phyloP scores from a whole-genome alignment of 2,329 filamentous ascomycete genomes.

The Fusarium haematococcum region DNA sequence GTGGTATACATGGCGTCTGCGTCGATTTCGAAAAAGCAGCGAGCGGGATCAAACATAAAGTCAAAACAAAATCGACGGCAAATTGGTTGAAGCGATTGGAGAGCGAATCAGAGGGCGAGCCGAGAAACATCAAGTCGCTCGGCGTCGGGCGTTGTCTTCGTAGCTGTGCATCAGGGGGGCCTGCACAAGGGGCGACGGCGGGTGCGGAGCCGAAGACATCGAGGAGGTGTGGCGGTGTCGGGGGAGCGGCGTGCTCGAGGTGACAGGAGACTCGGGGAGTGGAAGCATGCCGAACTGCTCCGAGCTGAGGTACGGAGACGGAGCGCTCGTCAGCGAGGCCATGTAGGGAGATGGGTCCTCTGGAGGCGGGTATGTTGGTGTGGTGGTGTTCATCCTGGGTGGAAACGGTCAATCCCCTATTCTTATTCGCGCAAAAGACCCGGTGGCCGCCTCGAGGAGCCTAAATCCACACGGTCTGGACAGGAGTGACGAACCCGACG shows the following conservation, averaged over 20 bases:
- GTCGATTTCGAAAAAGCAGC: constrained; percentile 44
- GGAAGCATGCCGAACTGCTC: constrained; percentile 59
- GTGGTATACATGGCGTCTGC: constrained; percentile 53
- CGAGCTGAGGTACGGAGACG: constrained; percentile 59
- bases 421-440: constrained; percentile 53
- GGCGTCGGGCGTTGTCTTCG: constrained; percentile 52
- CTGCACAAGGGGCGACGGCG: constrained; percentile 51
- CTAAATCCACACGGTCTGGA: constrained; percentile 72
- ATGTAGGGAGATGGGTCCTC: constrained; percentile 55
- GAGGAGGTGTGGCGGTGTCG: constrained; percentile 55
- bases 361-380: constrained; percentile 58
- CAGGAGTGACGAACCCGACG: constrained; percentile 72
- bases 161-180: constrained; percentile 46
- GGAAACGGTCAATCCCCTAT: constrained; percentile 66
- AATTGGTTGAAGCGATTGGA: constrained; percentile 31
- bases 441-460: constrained; percentile 54
- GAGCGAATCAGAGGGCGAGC: constrained; percentile 33
- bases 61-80: constrained; percentile 26
- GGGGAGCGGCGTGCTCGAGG: constrained; percentile 49
- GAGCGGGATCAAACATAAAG: constrained; percentile 29
- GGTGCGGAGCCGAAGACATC: constrained; percentile 50
- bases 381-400: constrained; percentile 64
- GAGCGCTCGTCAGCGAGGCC: constrained; percentile 52
- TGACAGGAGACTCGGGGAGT: constrained; percentile 58
- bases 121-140: constrained; percentile 42